Evolutionary conservation across 805 yeast genomes (phyloP), one percentile per base, ranked within the genome.

Genomic region (Candida ulmi): DNA sequence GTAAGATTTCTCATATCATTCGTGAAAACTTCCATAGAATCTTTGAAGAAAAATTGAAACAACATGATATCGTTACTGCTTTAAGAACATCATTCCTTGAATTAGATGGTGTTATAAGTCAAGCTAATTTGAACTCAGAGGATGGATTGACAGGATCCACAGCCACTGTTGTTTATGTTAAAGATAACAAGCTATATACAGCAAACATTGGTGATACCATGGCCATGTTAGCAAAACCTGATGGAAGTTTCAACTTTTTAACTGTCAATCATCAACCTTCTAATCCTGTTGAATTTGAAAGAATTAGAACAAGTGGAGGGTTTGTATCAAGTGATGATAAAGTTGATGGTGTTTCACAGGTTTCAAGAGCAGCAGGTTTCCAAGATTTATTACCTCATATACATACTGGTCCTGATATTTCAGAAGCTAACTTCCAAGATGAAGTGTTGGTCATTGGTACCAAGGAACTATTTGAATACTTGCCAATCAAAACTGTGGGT

Each of bases 201-300:
- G 96, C 96, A 2, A 90, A 90, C 47, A 76, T 87, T 39, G 99
- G 99, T 52, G 97, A 93, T 54, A 79, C 87, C 2, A 83, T 82
- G 72, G 90, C 88, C 1, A 68, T 93, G 36, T 58, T 91, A 37
- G 80, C 95, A 8, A 75, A 83, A 43, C 75, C 78, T 30, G 88
- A 85, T 60, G 96, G 98, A 24, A 91, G 87, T 36, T 83, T 76
- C 57, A 65, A 70, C n/a, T 66, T 77, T 4, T 65, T 93, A 31
- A 83, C 95, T 2, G 77, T 73, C 17, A 77, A 80, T 40, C 97
- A 93, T 60, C 88, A 83, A 46, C 97, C 98, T 8, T 82, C 93
- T 5, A 77, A 74, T 21, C 69, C 83, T 24, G 70, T 68, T 32
- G 95, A 87, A 50, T 84, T 84, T 51, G 95, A 88, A 55, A 69